These are phyloP conservation scores for Vitis hybrid DNA, from an alignment of 177 flowering plant genomes.

Conservation along the genomic window DNA sequence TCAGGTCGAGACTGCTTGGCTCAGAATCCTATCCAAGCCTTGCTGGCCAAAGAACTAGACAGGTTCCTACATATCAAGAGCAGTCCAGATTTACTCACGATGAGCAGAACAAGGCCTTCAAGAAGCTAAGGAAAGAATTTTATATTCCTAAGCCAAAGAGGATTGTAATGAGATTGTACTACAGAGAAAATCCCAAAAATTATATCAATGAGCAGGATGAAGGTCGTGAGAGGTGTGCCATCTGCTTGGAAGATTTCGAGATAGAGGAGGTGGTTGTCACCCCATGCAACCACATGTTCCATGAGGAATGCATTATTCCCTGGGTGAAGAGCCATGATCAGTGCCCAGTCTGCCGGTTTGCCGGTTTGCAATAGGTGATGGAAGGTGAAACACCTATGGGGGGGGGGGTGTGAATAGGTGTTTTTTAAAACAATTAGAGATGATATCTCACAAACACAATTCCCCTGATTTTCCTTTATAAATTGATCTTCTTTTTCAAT, in stretches of 20 bases:
- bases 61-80: conserved; percentile 13
- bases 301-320: conserved; percentile 55
- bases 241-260: conserved; percentile 64
- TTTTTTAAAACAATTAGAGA: too few relatives aligned
- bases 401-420: not conserved
- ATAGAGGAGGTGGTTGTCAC: conserved; percentile 43
- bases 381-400: not conserved
- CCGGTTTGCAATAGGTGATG: conserved; percentile 16
- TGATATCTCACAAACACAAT: too few relatives aligned
- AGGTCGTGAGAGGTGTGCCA: conserved; percentile 42
- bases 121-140: conserved; percentile 38
- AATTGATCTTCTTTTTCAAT: too few relatives aligned
- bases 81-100: conserved; percentile 25
- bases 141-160: conserved; percentile 38
- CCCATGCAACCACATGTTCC: conserved; percentile 78
- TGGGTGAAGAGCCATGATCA: conserved; percentile 58
- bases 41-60: conserved; percentile 17
- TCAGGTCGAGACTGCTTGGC: not conserved
- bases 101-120: conserved; percentile 33
- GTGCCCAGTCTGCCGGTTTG: conserved; percentile 50
- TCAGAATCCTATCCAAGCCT: conserved; percentile 22
- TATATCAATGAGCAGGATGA: conserved; percentile 21
- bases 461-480: too few relatives aligned
- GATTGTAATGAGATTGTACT: conserved; percentile 35
- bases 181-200: conserved; percentile 18